A percentile compares a stretch with the other conserved stretches of the same genome.
Evolutionary conservation across 1,139 yeast species (phyloP).

Genomic region (Yamadazyma epiphylla): DNA sequence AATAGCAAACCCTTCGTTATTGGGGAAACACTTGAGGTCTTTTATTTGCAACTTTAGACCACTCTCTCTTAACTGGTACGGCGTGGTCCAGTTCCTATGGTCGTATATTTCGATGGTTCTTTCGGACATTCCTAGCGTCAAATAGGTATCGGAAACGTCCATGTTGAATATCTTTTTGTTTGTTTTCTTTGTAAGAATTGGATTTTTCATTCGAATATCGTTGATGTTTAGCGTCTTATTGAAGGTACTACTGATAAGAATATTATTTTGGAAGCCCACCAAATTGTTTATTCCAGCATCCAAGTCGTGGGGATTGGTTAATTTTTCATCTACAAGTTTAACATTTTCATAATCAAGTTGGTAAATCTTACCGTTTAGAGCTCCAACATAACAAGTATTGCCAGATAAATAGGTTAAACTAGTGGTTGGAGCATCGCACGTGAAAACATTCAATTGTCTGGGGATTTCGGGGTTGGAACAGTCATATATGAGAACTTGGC

Average conservation of each 20-base stretch:
- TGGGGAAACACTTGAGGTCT: slow-evolving; percentile 55
- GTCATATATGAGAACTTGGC: slow-evolving; percentile 33
- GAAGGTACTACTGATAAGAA: slow-evolving; percentile 10
- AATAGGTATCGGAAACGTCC: slow-evolving; percentile 47
- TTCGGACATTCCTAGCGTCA: slow-evolving; percentile 57
- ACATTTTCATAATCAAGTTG: slow-evolving; percentile 42
- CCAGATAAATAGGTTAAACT: slow-evolving; percentile 12
- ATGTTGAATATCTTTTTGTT: slow-evolving; percentile 58
- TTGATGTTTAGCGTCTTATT: slow-evolving; percentile 9
- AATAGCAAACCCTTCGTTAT: slow-evolving; percentile 62
- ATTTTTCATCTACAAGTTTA: slow-evolving; percentile 16
- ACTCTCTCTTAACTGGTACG: slow-evolving; percentile 55
- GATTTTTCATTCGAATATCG: slow-evolving; percentile 13
- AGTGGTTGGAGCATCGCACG: slow-evolving; percentile 17
- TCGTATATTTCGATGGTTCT: slow-evolving; percentile 60
- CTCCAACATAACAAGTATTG: slow-evolving; percentile 27
- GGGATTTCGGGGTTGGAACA: slow-evolving; percentile 11
- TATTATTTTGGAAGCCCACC: slow-evolving; percentile 11
- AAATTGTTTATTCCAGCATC: slow-evolving; percentile 29
- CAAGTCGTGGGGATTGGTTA: not conserved
- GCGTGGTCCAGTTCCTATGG: slow-evolving; percentile 39
- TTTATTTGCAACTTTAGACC: slow-evolving; percentile 74
- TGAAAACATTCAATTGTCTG: slow-evolving; percentile 10
- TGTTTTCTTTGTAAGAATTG: slow-evolving; percentile 2
- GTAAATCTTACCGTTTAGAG: slow-evolving; percentile 38